These are phyloP conservation scores for Moesziomyces antarcticus DNA, from an alignment of 1,284 basidiomycete species.

Conservation along the genomic window DNA sequence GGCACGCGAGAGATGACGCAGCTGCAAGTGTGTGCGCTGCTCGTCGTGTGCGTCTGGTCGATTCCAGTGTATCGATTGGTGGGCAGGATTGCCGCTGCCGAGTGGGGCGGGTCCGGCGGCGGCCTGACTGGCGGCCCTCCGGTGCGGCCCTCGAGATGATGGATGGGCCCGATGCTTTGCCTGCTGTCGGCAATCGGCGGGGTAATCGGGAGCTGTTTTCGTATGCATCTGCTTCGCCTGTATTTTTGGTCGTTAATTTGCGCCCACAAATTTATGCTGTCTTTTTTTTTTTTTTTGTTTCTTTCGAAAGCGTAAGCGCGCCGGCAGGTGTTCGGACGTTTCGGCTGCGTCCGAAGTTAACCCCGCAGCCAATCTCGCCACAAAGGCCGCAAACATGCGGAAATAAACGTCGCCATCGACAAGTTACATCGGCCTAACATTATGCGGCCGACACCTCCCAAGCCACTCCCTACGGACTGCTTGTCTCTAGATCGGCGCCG, in stretches of 20 bases:
- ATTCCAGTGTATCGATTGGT: constrained; percentile 42
- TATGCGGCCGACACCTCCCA: no score
- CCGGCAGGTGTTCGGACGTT: constrained; percentile 11
- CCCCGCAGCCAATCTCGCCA: constrained; percentile 2
- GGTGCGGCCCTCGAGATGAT: not conserved
- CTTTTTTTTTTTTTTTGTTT: no score
- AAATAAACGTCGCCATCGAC: not conserved
- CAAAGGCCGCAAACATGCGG: constrained; percentile 1
- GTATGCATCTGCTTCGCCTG: no score
- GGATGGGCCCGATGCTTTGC: not conserved
- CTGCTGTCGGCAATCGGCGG: no score
- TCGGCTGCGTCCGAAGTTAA: constrained; percentile 25
- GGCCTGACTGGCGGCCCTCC: not conserved
- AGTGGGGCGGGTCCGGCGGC: constrained; percentile 33
- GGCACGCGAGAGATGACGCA: constrained; percentile 22
- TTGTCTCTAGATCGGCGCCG: no score
- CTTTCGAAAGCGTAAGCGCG: no score
- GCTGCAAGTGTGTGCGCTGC: constrained; percentile 36
- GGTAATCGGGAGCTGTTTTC: no score
- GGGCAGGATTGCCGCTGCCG: constrained; percentile 33
- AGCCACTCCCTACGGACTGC: no score
- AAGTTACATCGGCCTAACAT: not conserved
- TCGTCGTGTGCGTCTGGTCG: constrained; percentile 37
- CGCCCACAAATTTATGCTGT: no score
- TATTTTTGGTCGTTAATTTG: no score